Conservation (phyloP, 179 eudicot genomes). For the Silene coronaria region DNA sequence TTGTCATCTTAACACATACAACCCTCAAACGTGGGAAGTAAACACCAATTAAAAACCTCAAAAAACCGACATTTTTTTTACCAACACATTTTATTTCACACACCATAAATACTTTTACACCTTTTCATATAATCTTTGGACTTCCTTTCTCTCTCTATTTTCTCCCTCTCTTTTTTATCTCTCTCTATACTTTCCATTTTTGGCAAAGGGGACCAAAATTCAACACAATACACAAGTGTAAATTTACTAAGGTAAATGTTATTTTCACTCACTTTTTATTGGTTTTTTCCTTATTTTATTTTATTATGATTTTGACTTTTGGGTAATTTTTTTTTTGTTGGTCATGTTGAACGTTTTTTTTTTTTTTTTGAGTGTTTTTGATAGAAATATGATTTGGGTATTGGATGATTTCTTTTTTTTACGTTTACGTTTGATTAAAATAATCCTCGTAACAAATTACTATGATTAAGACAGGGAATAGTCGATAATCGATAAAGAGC, state of each 20-base stretch:
- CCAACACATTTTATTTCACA: neutral
- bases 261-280: neutral
- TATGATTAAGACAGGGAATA: no score
- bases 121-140: neutral
- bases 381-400: neutral
- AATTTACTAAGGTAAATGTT: neutral
- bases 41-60: neutral
- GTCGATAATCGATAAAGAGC: no score
- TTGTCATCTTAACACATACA: neutral
- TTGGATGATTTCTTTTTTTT: no score
- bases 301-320: neutral
- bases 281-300: neutral
- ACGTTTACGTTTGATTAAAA: no score
- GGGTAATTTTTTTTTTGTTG: neutral
- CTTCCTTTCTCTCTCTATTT: neutral
- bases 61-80: neutral
- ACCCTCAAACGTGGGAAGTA: neutral
- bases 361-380: neutral
- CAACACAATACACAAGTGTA: neutral
- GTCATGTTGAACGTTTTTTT: neutral
- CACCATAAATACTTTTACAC: neutral
- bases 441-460: no score
- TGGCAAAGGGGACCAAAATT: neutral
- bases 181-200: neutral
- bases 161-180: neutral